phyloP scores from a whole-genome alignment of 192 early-diverging fungal genomes.

The Gaertneriomyces semiglobifer region DNA sequence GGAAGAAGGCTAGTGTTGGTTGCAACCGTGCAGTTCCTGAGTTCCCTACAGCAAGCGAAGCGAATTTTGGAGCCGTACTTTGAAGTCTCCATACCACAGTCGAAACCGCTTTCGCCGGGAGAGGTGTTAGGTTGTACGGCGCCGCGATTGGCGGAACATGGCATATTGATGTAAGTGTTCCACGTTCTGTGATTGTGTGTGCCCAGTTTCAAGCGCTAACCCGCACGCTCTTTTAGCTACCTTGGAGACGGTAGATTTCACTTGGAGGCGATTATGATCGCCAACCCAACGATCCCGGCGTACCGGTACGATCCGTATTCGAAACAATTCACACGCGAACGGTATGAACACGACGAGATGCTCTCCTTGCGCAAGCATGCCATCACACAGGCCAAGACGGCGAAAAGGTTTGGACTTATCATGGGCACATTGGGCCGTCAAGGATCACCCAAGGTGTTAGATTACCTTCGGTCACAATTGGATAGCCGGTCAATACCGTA shows the following conservation, averaged over 20 bases:
- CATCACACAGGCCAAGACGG: conserved; percentile 68
- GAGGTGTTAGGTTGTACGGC: conserved; percentile 96
- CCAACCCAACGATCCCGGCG: conserved; percentile 84
- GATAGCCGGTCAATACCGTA: conserved; percentile 58
- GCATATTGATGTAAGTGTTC: conserved; percentile 64
- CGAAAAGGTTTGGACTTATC: conserved; percentile 83
- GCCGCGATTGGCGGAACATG: conserved; percentile 71
- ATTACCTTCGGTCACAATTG: conserved; percentile 71
- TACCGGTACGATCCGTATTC: conserved; percentile 94
- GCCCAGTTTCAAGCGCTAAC: background rate
- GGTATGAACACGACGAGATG: conserved; percentile 94
- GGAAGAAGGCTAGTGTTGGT: conserved; percentile 73
- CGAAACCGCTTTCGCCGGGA: conserved; percentile 91
- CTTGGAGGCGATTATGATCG: conserved; percentile 98
- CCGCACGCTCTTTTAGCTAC: conserved; percentile 21
- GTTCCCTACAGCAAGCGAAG: conserved; percentile 74
- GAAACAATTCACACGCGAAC: conserved; percentile 87
- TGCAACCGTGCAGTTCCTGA: conserved; percentile 91
- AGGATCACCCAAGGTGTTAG: conserved; percentile 87
- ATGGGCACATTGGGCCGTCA: conserved; percentile 95
- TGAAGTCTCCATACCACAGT: conserved; percentile 77
- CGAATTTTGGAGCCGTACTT: conserved; percentile 62
- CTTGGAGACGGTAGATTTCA: conserved; percentile 96
- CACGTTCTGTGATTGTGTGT: background rate
- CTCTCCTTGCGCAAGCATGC: conserved; percentile 77